Evolutionary conservation across 805 yeast genomes (phyloP).

Genomic region (Starmerella powellii): DNA sequence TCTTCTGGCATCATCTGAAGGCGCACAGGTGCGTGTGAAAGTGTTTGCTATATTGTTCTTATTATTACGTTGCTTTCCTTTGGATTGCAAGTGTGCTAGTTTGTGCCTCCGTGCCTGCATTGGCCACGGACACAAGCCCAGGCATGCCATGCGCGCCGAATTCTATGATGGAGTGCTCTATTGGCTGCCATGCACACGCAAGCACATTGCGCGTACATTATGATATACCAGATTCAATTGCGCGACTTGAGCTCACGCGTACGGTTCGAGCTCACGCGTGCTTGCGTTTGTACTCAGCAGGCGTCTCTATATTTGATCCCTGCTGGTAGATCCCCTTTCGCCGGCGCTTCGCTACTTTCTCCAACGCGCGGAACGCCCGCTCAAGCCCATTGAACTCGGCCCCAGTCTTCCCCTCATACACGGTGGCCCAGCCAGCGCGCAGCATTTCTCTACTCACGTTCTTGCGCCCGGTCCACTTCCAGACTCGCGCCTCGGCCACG

Average conservation of each 20-base stretch:
- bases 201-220: too few relatives aligned
- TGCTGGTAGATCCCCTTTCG: constrained; percentile 56
- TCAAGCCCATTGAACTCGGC: constrained; percentile 83
- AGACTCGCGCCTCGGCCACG: constrained; percentile 59
- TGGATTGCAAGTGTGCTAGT: too few relatives aligned
- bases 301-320: constrained; percentile 46
- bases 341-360: constrained; percentile 43
- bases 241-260: not conserved
- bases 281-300: constrained; percentile 58
- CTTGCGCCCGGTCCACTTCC: constrained; percentile 53
- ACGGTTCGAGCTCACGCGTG: constrained; percentile 1
- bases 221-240: too few relatives aligned
- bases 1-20: too few relatives aligned
- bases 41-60: too few relatives aligned
- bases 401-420: constrained; percentile 69
- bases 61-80: too few relatives aligned
- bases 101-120: too few relatives aligned
- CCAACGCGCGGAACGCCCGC: constrained; percentile 44
- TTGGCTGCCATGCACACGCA: too few relatives aligned
- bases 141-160: too few relatives aligned
- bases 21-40: too few relatives aligned
- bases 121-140: too few relatives aligned
- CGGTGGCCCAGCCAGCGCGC: constrained; percentile 67
- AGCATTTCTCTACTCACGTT: constrained; percentile 87
- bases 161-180: too few relatives aligned